A percentile compares a stretch with the other conserved stretches of the same genome.
Conservation (phyloP, 441 rosid genomes). For the Brassica balearica region DNA sequence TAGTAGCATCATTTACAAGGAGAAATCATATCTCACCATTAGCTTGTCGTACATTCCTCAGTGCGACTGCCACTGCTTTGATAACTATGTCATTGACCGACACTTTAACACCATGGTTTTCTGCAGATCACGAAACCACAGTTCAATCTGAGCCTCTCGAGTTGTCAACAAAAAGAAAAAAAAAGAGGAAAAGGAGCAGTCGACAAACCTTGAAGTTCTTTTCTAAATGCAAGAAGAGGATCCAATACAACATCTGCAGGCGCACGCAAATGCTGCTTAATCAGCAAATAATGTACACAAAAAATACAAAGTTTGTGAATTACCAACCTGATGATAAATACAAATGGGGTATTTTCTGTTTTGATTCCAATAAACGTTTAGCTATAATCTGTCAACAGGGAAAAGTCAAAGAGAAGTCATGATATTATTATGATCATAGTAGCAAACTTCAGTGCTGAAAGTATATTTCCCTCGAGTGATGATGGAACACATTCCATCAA, state of each 20-base stretch:
- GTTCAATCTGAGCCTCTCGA: slow-evolving; percentile 43
- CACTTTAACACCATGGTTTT: slow-evolving; percentile 81
- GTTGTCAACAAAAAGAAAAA: slow-evolving; percentile 11
- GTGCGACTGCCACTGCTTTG: slow-evolving; percentile 88
- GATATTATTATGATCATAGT: slow-evolving; percentile 25
- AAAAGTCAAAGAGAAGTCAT: slow-evolving; percentile 31
- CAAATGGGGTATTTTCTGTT: slow-evolving; percentile 88
- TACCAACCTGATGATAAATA: slow-evolving; percentile 85
- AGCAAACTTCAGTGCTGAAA: slow-evolving; percentile 24
- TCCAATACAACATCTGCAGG: slow-evolving; percentile 87
- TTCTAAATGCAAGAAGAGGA: slow-evolving; percentile 93
- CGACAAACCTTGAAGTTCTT: slow-evolving; percentile 82
- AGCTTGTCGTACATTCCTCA: slow-evolving; percentile 87
- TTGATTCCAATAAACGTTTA: slow-evolving; percentile 91
- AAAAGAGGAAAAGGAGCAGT: slow-evolving; percentile 37
- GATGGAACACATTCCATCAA: slow-evolving; percentile 17
- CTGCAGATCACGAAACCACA: slow-evolving; percentile 54
- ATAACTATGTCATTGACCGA: slow-evolving; percentile 97
- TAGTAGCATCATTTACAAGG: slow-evolving; percentile 13
- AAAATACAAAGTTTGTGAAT: slow-evolving; percentile 20
- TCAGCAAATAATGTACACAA: slow-evolving; percentile 30
- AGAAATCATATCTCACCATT: slow-evolving; percentile 70
- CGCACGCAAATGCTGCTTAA: slow-evolving; percentile 41
- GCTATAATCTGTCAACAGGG: slow-evolving; percentile 74
- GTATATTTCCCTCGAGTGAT: slow-evolving; percentile 27